Evolutionary conservation across 352 stramenopile genomes (phyloP).

Genomic region (Lagenidium sp.): DNA sequence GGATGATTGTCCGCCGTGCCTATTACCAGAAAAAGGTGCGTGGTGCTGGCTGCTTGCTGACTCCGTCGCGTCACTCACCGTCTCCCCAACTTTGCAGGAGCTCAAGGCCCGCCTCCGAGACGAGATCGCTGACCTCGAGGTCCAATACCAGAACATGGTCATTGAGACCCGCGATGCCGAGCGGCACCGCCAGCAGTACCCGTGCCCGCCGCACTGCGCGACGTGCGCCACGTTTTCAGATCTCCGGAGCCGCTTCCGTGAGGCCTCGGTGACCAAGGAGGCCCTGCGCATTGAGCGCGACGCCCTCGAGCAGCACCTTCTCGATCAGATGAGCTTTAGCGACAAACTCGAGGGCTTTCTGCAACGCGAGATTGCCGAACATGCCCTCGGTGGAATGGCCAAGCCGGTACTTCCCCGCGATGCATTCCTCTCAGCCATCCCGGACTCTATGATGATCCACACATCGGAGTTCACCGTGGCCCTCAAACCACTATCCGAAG

Average conservation of each 20-base stretch:
- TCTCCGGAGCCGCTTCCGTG: constrained; percentile 9
- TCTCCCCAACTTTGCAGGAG: no score
- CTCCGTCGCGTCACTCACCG: no score
- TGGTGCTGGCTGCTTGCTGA: no score
- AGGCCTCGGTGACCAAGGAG: constrained; percentile 17
- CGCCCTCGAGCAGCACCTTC: constrained; percentile 17
- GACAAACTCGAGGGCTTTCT: constrained; percentile 16
- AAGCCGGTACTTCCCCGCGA: no score
- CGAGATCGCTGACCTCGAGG: constrained; percentile 19
- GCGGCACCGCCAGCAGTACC: background rate
- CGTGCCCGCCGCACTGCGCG: background rate
- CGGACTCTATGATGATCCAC: constrained; percentile 4
- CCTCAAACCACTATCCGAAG: constrained; percentile 15
- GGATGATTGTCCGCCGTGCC: constrained; percentile 12
- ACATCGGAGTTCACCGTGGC: constrained; percentile 9
- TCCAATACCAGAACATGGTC: constrained; percentile 19
- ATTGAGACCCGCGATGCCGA: constrained; percentile 5
- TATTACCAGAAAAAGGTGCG: constrained; percentile 21
- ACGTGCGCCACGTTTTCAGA: constrained; percentile 3
- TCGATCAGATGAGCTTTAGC: constrained; percentile 13
- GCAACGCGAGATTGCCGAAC: constrained; percentile 6
- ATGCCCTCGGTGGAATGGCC: no score
- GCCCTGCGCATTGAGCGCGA: constrained; percentile 14
- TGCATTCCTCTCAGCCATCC: background rate
- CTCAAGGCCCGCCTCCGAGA: constrained; percentile 14